Base-by-base conservation (phyloP, 108 stramenopile genomes). In the Phaeodactylum tricornutum region DNA sequence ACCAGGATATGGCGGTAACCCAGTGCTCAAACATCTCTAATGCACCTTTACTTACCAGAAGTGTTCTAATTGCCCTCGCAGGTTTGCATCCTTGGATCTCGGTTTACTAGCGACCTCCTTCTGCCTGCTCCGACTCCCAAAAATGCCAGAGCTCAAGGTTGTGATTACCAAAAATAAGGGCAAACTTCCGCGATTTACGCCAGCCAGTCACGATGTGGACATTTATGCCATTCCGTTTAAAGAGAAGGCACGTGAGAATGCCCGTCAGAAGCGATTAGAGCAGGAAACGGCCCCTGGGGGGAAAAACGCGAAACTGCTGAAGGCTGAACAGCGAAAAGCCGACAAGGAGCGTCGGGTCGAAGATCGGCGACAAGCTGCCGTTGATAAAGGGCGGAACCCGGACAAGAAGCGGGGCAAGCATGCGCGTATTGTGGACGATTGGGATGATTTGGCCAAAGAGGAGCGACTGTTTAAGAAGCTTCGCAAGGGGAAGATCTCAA, bases 361-460 rank as follows among this genome's bases (percentile, higher is more conserved):
- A 59, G 81, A 79, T 16, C 44, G 62, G 23, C 62, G 77, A 1
- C 53, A 76, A 31, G 64, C 43, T 1, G 79, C 72, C 25, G 69
- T 81, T n/a, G 67, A 72, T 16, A 88, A 92, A 49, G 92, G 90
- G 28, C 66, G 94, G 5, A 91, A 94, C 64, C 83, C 83, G 3
- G 79, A 89, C 43, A 91, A 90, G 62, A 93, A 92, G 73, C 64
- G 82, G 29, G 90, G 97, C 16, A 61, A 74, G 36, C 72, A 90
- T 41, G 72, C 74, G 31, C 76, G 80, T 50, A 81, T 99, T 27
- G 57, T 80, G 21, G 95, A 94, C 50, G 98, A 99, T 50, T 99
- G 98, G 98, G 96, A 98, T 43, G 95, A 96, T 32, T 64, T n/a
- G 28, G 98, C 95, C 3, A 87, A 86, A 56, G 98, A 99, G 58